These are phyloP conservation scores for Falciphora oryzae DNA, from an alignment of 2,329 filamentous ascomycete species.

Conservation along the genomic window DNA sequence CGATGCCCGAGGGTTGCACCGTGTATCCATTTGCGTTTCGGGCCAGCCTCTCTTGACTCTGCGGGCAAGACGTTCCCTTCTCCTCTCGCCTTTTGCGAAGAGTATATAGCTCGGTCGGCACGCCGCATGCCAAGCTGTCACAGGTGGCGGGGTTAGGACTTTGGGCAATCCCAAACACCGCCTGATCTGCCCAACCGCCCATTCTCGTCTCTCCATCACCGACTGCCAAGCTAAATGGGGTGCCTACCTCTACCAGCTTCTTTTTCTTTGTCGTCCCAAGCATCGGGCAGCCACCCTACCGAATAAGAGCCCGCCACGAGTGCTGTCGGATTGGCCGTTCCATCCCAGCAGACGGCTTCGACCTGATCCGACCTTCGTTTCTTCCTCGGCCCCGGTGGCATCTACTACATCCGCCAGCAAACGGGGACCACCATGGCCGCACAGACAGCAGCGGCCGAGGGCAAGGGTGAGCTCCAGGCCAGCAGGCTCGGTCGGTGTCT, in stretches of 20 bases:
- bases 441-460: background rate
- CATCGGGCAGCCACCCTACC: background rate
- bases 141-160: slow-evolving; percentile 9
- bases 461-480: background rate
- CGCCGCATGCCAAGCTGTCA: slow-evolving; percentile 9
- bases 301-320: background rate
- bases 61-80: background rate
- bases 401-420: background rate
- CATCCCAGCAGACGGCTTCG: background rate
- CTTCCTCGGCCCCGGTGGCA: background rate
- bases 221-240: background rate
- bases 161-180: background rate
- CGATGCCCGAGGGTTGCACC: too few species aligned
- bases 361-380: background rate
- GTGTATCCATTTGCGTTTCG: background rate
- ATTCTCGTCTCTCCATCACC: background rate
- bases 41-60: too few species aligned
- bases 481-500: background rate
- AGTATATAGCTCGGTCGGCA: background rate
- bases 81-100: background rate
- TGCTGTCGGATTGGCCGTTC: background rate
- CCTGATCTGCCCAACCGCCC: background rate
- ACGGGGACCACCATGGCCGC: background rate
- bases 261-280: background rate
- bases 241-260: background rate